phyloP scores from a whole-genome alignment of 2,329 filamentous ascomycete genomes.

The Verticillium zaregamsianum region DNA sequence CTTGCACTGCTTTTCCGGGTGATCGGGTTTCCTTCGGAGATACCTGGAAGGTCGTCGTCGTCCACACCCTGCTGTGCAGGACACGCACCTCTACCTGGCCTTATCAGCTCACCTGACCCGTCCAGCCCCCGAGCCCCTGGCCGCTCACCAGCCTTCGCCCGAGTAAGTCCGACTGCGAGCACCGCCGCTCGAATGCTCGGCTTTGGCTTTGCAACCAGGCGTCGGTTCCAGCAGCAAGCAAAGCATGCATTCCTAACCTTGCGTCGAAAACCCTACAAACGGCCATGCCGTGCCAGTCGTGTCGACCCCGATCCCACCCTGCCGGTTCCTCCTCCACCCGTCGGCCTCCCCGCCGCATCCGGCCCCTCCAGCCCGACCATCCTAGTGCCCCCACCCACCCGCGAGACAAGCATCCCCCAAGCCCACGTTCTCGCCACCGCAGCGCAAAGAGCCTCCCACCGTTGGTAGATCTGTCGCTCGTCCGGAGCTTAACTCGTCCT shows the following conservation, averaged over 20 bases:
- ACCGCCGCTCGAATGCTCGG: neutral
- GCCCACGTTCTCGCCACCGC: slow-evolving; percentile 8
- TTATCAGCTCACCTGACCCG: neutral
- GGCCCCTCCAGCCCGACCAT: neutral
- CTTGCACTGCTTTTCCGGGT: neutral
- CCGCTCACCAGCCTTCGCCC: neutral
- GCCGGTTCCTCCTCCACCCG: neutral
- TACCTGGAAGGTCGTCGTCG: neutral
- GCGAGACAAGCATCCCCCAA: slow-evolving; percentile 4
- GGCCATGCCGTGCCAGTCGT: neutral
- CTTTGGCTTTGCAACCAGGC: neutral
- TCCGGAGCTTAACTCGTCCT: neutral
- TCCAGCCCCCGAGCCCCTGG: neutral
- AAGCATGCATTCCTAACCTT: neutral
- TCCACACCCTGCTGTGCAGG: neutral
- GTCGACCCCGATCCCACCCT: neutral
- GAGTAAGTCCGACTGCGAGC: neutral
- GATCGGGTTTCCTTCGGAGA: neutral
- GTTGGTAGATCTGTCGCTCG: neutral
- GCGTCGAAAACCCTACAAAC: neutral
- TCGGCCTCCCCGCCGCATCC: neutral
- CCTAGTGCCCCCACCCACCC: neutral
- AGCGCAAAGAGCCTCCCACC: neutral
- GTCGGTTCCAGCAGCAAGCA: neutral
- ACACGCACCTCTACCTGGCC: neutral